Evolutionary conservation across 306 rosid species (phyloP).

Genomic region (Prunus mira): DNA sequence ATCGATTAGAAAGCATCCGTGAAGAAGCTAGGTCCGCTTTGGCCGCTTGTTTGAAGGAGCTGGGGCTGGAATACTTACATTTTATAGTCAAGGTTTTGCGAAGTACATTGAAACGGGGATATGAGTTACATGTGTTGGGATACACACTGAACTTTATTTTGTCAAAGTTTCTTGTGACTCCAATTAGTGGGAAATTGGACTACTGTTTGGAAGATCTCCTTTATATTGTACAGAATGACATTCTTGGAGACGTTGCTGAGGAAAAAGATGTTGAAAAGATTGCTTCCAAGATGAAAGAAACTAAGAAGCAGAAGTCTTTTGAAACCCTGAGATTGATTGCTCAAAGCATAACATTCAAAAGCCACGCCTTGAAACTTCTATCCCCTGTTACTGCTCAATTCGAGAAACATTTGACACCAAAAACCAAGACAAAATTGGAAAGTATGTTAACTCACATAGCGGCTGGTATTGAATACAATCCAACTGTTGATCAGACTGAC

Average conservation of each 20-base stretch:
- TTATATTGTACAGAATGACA: constrained; percentile 67
- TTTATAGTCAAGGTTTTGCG: constrained; percentile 67
- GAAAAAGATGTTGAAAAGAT: constrained; percentile 92
- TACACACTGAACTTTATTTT: constrained; percentile 77
- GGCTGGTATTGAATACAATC: constrained; percentile 76
- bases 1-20: constrained; percentile 76
- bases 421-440: constrained; percentile 68
- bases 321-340: constrained; percentile 79
- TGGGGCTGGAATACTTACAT: constrained; percentile 85
- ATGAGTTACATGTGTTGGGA: constrained; percentile 88
- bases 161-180: constrained; percentile 58
- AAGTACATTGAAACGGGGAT: constrained; percentile 77
- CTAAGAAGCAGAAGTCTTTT: constrained; percentile 66
- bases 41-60: constrained; percentile 88
- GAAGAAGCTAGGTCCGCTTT: constrained; percentile 89
- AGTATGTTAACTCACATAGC: constrained; percentile 75
- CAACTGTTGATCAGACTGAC: constrained; percentile 73
- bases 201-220: constrained; percentile 85
- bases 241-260: constrained; percentile 87
- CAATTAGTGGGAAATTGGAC: constrained; percentile 68
- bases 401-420: constrained; percentile 62
- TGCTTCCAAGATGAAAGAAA: constrained; percentile 97
- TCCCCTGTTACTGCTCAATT: constrained; percentile 61
- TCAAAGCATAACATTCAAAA: constrained; percentile 72
- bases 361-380: constrained; percentile 62